A percentile compares a stretch with the other conserved stretches of the same genome.
Evolutionary conservation across 2,329 filamentous ascomycete genomes (phyloP).

Genomic region (Paraphoma sp.): DNA sequence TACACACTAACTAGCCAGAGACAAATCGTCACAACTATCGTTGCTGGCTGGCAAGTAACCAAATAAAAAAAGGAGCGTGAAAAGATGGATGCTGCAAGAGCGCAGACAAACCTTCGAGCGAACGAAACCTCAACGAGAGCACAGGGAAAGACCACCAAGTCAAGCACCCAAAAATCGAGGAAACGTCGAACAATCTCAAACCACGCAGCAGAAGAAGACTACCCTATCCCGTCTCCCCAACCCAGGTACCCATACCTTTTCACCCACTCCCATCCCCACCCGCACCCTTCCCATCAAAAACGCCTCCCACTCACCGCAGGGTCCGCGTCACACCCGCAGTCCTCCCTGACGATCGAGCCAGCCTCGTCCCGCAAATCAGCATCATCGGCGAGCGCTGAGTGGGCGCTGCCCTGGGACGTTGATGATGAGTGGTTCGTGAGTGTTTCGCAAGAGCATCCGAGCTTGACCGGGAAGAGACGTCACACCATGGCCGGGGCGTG

Average conservation of each 20-base stretch:
- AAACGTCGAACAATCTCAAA: constrained; percentile 5
- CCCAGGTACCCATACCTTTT: neutral
- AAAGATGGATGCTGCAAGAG: too few species aligned
- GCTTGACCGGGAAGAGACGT: constrained; percentile 5
- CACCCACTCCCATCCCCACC: neutral
- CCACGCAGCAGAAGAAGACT: neutral
- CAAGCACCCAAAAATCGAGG: neutral
- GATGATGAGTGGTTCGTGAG: constrained; percentile 1
- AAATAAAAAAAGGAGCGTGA: neutral
- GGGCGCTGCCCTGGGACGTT: neutral
- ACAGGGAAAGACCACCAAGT: neutral
- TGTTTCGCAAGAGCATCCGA: constrained; percentile 18
- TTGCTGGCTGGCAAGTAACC: neutral
- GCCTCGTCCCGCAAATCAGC: too few species aligned
- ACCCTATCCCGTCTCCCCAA: neutral
- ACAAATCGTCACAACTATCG: too few species aligned
- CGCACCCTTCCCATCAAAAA: neutral
- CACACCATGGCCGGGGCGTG: constrained; percentile 12
- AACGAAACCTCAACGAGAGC: neutral
- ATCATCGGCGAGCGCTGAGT: too few species aligned
- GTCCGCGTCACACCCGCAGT: constrained; percentile 9
- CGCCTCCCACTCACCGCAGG: neutral
- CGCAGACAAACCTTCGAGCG: neutral
- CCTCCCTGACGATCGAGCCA: neutral
- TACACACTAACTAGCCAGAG: too few species aligned